Base-by-base conservation (phyloP, 2,329 filamentous ascomycete genomes). In the Exophiala oligosperma region DNA sequence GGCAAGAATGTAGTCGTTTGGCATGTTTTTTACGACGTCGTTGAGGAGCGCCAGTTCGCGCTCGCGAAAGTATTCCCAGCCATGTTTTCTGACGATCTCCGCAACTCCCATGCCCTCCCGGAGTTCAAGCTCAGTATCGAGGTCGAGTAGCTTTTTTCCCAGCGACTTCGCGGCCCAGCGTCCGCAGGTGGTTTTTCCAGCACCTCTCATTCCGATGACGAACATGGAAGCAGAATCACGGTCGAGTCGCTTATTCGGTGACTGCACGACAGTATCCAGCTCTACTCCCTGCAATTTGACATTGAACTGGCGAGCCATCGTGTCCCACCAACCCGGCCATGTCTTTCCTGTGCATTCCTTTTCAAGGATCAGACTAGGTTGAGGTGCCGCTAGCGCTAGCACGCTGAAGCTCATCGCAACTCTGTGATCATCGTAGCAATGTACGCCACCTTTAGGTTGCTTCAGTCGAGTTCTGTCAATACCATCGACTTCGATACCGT, bases 371-470 rank as follows among this genome's bases (percentile, higher is more conserved):
- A 96, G 76, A 0, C 91, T 88, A 0, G 90, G 83, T 6, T 84
- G 74, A 1, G 90, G 87, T 0, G 89, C 83, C 29, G 88, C 84
- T 17, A 91, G 77, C 11, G 91, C 85, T 14, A 99, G 79, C 5
- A 99, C 92, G 65, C 92, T 94, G 75, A 99, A 96, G 75, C 93
- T 97, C 92, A 99, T 99, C 24, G 94, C 94, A 11, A 99, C 92
- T 60, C 94, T 89, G 72, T 99, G 94, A 70, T 99, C 94, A 70
- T 99, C 94, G 66, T 97, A 99, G 76, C 93, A 97, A 76, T 90
- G 88, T 44, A 99, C 83, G 29, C 89, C 86, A 7, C 79, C 81
- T n/a, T 77, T 72, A 1, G 90, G 87, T 35, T 84, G 76, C 17
- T 76, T 71, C 47, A 82, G 72, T 4, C 79, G 73, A 41, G 81